Evolutionary conservation across 148 eudicot genomes (phyloP), one percentile per base, ranked within the genome.

Genomic region (Silene conica): DNA sequence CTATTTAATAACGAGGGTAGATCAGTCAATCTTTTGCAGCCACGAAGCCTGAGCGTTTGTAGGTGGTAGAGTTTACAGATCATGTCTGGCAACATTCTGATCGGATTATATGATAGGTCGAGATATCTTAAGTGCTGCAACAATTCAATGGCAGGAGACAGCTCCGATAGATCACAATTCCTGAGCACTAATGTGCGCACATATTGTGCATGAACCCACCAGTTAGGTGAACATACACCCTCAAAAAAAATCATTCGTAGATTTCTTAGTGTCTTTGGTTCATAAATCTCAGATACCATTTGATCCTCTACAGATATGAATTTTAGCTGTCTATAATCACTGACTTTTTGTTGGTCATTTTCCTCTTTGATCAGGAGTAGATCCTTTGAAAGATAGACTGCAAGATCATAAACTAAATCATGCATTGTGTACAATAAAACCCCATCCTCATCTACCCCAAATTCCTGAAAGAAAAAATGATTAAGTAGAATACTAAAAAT

Each of bases 361-460:
- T 4, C 26, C 3, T 71, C 14, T 69, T 56, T 56, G 20, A 67
- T 20, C 1, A 34, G 6, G 25, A 21, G 48, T 16, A 52, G 63
- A 25, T 75, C 46, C 7, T 1, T 43, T 1, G 67, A 75, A 41
- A 75, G 9, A 41, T 67, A 67, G 56, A 25, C 6, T 57, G 72
- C 78, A 16, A 75, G 72, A 67, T 75, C 72, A 43, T 67, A 67
- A 13, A 75, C 25, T 34, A 74, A 58, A 58, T 67, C 58, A 11
- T 67, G 72, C 78, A 75, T 75, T 13, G 41, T 56, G 31, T 56
- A 75, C 3, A n/a, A 0, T 11, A n/a, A n/a, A 14, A 64, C 16
- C 4, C 28, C 31, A 21, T 25, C 56, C 16, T 5, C 1, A 0
- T 22, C 22, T 0, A 21, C 6, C 8, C 1, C 38, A 0, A 12